Evolutionary conservation across 805 yeast species (phyloP), one percentile per base, ranked within the genome.

Genomic region (Wickerhamiella vanderwaltii): DNA sequence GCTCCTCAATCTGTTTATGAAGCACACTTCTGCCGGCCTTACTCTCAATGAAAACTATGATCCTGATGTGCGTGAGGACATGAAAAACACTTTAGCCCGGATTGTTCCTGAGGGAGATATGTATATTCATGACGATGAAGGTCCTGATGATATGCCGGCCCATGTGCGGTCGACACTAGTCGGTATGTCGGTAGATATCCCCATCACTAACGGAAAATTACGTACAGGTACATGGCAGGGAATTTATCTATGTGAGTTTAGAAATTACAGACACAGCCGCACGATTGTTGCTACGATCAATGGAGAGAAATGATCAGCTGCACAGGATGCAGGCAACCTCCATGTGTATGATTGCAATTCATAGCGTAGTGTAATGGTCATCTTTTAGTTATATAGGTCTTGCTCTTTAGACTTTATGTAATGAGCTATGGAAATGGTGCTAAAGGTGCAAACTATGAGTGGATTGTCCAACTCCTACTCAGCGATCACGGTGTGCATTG

Each of bases 181-280:
- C 7, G 91, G 93, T 15, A 78, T 74, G 6, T 66, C 74, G 3
- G 61, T 82, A 20, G 65, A 72, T 3, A 73, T 82, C 32, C 93
- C 93, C 1, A 80, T 82, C 37, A 56, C 67, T 17, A 71, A 80
- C 51, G 93, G 93, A 1, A 56, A 65, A 25, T 61, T 82, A 43
- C 78, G 77, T 1, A 67, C 77, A 0, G 93, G 93, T 1, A 82
- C 91, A 0, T 83, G 93, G 93, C 93, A 82, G 56, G 93, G 91
- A 0, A 69, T 83, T 31, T 82, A 80, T 67, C 63, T 79, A 38
- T 65, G 81, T 53, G 93, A 82, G 56, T 82, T 83, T 60, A 68
- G 93, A 51, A 65, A 66, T 35, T 69, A 73, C 57, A 61, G 64
- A 50, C 88, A 82, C 53, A 60, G 76, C 6, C 68, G 93, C 52